Conservation (phyloP, 306 rosid species). For the Trichosanthes truncata region DNA sequence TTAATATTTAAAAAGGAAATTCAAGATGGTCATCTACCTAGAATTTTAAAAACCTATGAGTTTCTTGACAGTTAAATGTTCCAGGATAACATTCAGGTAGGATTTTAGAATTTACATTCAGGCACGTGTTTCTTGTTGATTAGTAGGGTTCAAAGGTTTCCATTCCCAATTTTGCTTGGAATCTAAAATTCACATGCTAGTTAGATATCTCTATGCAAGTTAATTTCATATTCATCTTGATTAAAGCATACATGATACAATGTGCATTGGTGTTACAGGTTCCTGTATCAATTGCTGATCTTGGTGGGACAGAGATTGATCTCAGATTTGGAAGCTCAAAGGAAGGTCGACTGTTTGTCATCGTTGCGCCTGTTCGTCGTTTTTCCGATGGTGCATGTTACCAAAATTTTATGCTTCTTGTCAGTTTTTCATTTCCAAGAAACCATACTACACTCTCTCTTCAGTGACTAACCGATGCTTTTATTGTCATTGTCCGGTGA, state of each 20-base stretch:
- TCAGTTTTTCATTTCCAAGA: neutral
- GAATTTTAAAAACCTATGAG: neutral
- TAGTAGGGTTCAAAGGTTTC: neutral
- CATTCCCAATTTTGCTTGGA: neutral
- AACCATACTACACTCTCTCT: neutral
- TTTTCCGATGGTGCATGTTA: constrained; percentile 59
- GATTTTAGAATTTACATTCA: neutral
- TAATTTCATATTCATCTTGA: neutral
- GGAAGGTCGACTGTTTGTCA: constrained; percentile 80
- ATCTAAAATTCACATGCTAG: neutral
- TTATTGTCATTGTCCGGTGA: constrained; percentile 11
- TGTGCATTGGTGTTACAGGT: constrained; percentile 39
- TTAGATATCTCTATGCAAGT: neutral
- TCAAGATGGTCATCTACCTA: neutral
- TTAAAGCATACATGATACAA: constrained; percentile 6
- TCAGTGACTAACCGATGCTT: neutral
- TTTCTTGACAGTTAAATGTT: neutral
- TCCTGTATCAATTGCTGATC: constrained; percentile 98
- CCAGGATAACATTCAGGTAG: too few species aligned
- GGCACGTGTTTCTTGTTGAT: neutral
- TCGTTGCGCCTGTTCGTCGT: constrained; percentile 93
- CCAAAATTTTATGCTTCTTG: neutral
- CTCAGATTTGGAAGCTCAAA: constrained; percentile 69
- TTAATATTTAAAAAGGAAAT: neutral
- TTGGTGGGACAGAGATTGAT: constrained; percentile 98